phyloP scores from a whole-genome alignment of 2,329 filamentous ascomycete species.

The Alternaria atra region DNA sequence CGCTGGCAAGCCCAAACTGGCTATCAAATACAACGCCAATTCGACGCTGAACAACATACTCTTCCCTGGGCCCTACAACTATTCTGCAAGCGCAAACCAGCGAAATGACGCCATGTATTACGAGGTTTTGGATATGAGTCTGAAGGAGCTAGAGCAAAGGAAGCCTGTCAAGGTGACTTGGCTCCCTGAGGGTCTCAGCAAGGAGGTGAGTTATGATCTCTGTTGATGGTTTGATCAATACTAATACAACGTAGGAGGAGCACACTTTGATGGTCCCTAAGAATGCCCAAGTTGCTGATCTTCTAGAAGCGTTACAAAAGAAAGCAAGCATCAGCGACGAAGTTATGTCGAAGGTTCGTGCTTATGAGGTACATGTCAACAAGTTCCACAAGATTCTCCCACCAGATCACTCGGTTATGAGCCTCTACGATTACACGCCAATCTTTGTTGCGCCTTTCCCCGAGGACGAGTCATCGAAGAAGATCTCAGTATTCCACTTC shows the following conservation, averaged over 20 bases:
- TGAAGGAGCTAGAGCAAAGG: constrained; percentile 92
- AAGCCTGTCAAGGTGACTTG: constrained; percentile 84
- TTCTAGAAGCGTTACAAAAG: constrained; percentile 78
- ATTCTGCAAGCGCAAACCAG: constrained; percentile 73
- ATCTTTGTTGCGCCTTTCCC: constrained; percentile 85
- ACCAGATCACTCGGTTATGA: constrained; percentile 75
- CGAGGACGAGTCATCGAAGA: constrained; percentile 70
- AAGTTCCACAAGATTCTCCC: constrained; percentile 84
- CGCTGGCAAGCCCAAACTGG: constrained; percentile 77
- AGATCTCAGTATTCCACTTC: constrained; percentile 89
- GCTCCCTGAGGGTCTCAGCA: constrained; percentile 88
- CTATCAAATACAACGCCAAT: constrained; percentile 76
- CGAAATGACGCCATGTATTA: constrained; percentile 84
- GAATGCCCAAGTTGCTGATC: constrained; percentile 79
- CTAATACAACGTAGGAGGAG: constrained; percentile 66
- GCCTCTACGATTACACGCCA: constrained; percentile 84
- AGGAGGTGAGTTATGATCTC: constrained; percentile 70
- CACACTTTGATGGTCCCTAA: constrained; percentile 88
- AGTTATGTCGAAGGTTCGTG: constrained; percentile 73
- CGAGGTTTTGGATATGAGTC: constrained; percentile 91
- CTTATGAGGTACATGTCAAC: constrained; percentile 84
- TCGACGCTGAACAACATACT: constrained; percentile 83
- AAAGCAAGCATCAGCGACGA: constrained; percentile 84
- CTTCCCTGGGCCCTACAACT: constrained; percentile 73
- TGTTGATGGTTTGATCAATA: not conserved